phyloP scores from a whole-genome alignment of 1,139 yeast genomes.

The Saccharomyces pastorianus region DNA sequence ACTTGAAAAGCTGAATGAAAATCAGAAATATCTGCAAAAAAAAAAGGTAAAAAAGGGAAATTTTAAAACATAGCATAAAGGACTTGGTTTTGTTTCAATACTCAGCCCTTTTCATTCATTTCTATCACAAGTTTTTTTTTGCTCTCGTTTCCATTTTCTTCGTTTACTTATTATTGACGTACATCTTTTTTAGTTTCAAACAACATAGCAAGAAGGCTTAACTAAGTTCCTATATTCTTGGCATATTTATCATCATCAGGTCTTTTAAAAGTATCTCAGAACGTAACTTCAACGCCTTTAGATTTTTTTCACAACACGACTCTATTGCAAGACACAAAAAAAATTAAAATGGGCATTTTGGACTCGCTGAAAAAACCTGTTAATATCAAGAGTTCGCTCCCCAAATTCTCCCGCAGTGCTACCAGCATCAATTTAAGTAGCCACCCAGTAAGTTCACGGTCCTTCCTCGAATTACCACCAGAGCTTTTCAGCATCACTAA shows the following conservation, averaged over 20 bases:
- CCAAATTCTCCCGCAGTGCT: neutral
- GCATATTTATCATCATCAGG: neutral
- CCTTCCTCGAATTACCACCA: constrained; percentile 13
- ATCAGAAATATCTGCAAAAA: neutral
- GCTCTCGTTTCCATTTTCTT: neutral
- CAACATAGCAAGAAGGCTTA: neutral
- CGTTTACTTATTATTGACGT: neutral
- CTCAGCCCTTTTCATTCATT: neutral
- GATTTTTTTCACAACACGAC: neutral
- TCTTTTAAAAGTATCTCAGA: neutral
- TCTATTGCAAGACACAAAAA: neutral
- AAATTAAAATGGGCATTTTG: constrained; percentile 6
- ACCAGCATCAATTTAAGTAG: neutral
- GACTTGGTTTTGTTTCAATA: neutral
- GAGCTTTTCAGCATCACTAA: constrained; percentile 10
- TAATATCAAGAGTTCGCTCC: neutral
- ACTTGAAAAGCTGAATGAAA: neutral
- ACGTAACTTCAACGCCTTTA: neutral
- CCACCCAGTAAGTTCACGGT: neutral
- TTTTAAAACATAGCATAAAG: neutral
- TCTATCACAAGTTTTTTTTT: neutral
- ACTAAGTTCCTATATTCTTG: neutral
- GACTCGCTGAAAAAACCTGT: neutral
- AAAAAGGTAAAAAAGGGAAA: neutral
- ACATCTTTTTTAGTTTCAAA: neutral